phyloP scores from a whole-genome alignment of 2,329 filamentous ascomycete species.

The Colletotrichum somersetense region DNA sequence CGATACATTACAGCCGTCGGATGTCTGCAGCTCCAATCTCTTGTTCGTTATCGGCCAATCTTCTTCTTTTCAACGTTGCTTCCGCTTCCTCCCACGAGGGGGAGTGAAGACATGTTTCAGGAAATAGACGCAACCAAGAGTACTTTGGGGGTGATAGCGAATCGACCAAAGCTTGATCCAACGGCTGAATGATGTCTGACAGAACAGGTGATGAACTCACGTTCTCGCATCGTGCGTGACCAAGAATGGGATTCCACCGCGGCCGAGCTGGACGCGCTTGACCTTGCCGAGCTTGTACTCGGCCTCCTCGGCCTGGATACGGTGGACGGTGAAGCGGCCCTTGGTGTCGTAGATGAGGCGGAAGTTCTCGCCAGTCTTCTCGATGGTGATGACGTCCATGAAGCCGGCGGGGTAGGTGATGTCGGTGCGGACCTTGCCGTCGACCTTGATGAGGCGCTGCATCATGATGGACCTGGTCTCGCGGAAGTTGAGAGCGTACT shows the following conservation, averaged over 20 bases:
- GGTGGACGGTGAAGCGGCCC: constrained; percentile 99
- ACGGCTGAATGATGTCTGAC: constrained; percentile 99
- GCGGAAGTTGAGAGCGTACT: constrained; percentile 99
- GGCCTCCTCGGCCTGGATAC: constrained; percentile 98
- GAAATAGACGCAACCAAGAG: constrained; percentile 32
- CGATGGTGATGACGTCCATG: constrained; percentile 99
- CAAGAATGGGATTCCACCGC: constrained; percentile 99
- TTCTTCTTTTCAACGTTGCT: constrained; percentile 39
- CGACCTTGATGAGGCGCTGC: constrained; percentile 99
- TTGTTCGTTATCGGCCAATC: constrained; percentile 39
- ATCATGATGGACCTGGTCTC: constrained; percentile 98
- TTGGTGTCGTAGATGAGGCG: constrained; percentile 99
- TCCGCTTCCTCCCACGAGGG: constrained; percentile 25
- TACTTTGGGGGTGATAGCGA: constrained; percentile 49
- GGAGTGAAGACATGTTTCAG: constrained; percentile 28
- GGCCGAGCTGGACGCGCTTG: constrained; percentile 99
- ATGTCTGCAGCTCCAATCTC: constrained; percentile 51
- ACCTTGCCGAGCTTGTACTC: constrained; percentile 99
- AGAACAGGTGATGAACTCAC: constrained; percentile 82
- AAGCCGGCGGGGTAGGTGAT: constrained; percentile 96
- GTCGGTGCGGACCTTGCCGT: constrained; percentile 99
- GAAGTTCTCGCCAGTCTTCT: constrained; percentile 99
- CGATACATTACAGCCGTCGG: constrained; percentile 67
- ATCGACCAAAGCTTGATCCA: constrained; percentile 98
- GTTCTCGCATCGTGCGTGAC: constrained; percentile 99